Percentiles rank a stretch among this genome's conserved stretches.
Evolutionary conservation across 2,329 filamentous ascomycete genomes (phyloP).

Genomic region (Cytospora schulzeri): DNA sequence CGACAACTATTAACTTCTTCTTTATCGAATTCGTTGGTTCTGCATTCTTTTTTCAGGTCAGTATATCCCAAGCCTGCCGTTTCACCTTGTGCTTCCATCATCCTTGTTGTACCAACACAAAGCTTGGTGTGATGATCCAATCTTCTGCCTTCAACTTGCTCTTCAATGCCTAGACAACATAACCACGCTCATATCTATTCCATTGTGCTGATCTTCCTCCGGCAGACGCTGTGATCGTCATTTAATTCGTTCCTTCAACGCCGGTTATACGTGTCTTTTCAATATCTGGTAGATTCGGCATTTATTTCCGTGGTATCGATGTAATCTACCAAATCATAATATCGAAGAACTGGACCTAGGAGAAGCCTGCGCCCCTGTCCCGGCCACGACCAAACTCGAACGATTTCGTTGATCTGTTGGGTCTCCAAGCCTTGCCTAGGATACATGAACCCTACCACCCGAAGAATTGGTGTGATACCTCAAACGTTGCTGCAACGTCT

Average conservation of each 20-base stretch:
- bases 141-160: not conserved
- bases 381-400: not conserved
- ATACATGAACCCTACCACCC: not conserved
- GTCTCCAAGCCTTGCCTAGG: not conserved
- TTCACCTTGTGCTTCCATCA: not conserved
- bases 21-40: slow-evolving; percentile 1
- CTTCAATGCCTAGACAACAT: not conserved
- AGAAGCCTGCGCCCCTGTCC: not conserved
- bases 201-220: slow-evolving; percentile 18
- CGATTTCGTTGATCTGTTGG: not conserved
- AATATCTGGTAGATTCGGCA: slow-evolving; percentile 6
- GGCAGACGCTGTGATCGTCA: slow-evolving; percentile 13
- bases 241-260: not conserved
- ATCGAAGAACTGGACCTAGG: not conserved
- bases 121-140: not conserved
- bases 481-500: not conserved
- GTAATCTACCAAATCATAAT: not conserved
- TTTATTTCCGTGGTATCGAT: slow-evolving; percentile 3
- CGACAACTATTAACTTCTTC: not conserved
- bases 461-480: not conserved
- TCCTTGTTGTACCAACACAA: not conserved
- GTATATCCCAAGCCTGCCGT: slow-evolving; percentile 2
- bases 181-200: not conserved
- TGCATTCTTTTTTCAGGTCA: not conserved
- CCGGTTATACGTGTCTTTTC: slow-evolving; percentile 1